phyloP scores from a whole-genome alignment of 306 rosid species.

The Acacia crassicarpa region DNA sequence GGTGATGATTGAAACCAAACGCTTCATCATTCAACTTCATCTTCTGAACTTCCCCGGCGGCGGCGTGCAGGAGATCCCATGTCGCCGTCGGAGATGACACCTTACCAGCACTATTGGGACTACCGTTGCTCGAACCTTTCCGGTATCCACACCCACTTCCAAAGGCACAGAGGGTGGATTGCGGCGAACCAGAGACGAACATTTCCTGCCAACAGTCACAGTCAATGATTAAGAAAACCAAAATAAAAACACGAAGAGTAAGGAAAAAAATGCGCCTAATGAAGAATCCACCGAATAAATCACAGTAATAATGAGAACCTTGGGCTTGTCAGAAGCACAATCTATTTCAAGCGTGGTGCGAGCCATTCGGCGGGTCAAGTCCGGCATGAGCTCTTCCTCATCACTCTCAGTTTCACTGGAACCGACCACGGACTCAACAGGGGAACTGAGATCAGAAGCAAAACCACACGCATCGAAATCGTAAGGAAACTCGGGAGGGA shows the following conservation, averaged over 20 bases:
- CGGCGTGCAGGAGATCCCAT: conserved; percentile 71
- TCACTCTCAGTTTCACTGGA: conserved; percentile 84
- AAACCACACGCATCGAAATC: conserved; percentile 13
- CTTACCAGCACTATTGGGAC: conserved; percentile 47
- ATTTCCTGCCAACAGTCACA: conserved; percentile 26
- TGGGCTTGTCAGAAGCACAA: conserved; percentile 23
- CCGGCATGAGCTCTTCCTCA: conserved; percentile 69
- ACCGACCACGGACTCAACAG: conserved; percentile 47
- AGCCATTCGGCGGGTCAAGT: conserved; percentile 60
- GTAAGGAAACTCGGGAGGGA: conserved; percentile 38
- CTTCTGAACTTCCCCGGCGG: conserved; percentile 72
- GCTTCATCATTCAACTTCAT: conserved; percentile 46
- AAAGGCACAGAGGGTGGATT: conserved; percentile 60
- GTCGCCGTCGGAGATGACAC: conserved; percentile 39
- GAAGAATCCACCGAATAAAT: neutral
- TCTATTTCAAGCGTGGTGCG: conserved; percentile 46
- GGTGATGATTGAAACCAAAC: conserved; percentile 15
- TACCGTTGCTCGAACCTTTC: conserved; percentile 56
- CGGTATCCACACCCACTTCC: conserved; percentile 51
- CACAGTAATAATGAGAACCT: conserved; percentile 30
- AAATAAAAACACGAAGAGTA: neutral
- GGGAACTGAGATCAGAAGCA: conserved; percentile 53
- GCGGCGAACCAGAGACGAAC: conserved; percentile 52
- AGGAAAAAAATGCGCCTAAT: neutral
- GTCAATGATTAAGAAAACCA: neutral